Percentiles rank a stretch among this genome's conserved stretches.
Evolutionary conservation across 2,329 filamentous ascomycete species (phyloP).

Genomic region (Akanthomyces dipterigenus): DNA sequence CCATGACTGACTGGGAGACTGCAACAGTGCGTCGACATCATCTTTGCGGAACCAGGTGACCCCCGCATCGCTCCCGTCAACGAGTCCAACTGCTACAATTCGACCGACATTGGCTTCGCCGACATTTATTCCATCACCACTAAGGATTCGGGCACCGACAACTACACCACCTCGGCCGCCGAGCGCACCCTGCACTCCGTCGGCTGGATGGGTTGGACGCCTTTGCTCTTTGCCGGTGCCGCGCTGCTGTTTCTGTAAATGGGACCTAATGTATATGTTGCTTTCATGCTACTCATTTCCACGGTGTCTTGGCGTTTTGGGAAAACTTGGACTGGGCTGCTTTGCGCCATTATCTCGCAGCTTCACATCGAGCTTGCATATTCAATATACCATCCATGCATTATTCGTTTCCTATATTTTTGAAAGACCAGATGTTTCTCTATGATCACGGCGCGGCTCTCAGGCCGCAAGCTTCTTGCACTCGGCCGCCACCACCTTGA

Average conservation of each 20-base stretch:
- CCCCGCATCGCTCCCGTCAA: constrained; percentile 63
- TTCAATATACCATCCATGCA: constrained; percentile 3
- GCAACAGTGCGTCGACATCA: constrained; percentile 89
- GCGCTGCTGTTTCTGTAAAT: background rate
- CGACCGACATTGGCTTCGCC: constrained; percentile 67
- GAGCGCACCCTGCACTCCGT: constrained; percentile 1
- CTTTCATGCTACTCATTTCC: background rate
- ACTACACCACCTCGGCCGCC: constrained; percentile 7
- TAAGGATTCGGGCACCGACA: constrained; percentile 32
- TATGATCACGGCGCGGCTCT: background rate
- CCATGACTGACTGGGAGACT: background rate
- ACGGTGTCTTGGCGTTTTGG: constrained; percentile 1
- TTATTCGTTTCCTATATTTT: background rate
- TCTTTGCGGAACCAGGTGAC: constrained; percentile 74
- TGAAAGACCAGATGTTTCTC: background rate
- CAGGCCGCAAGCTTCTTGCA: constrained; percentile 29
- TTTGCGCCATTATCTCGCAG: background rate
- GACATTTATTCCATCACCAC: constrained; percentile 65
- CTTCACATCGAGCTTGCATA: background rate
- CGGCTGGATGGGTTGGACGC: constrained; percentile 12
- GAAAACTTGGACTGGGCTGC: background rate
- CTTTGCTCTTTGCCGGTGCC: constrained; percentile 1
- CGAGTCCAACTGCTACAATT: constrained; percentile 82
- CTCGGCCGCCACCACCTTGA: constrained; percentile 41
- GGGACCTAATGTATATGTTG: background rate